A percentile compares a stretch with the other conserved stretches of the same genome.
phyloP scores from a whole-genome alignment of 495 filamentous ascomycete genomes.

The Xylaria longipes region DNA sequence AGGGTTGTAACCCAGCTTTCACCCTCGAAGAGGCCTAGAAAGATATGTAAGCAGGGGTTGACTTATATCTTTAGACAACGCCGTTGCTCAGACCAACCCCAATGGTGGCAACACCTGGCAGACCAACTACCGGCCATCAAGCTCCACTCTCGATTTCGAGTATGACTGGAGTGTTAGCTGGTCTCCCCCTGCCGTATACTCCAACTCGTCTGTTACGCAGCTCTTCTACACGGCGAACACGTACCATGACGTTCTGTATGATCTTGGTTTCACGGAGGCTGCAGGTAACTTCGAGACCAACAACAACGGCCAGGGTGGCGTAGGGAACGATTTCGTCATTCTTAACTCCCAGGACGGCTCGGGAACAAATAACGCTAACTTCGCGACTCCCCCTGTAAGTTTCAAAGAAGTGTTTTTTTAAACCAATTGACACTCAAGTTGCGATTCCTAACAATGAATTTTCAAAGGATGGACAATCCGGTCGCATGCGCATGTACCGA shows the following conservation, averaged over 20 bases:
- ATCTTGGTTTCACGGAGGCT: slow-evolving; percentile 58
- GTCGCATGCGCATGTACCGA: slow-evolving; percentile 60
- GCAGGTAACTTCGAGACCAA: slow-evolving; percentile 63
- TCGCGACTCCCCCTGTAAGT: slow-evolving; percentile 52
- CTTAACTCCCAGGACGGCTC: slow-evolving; percentile 62
- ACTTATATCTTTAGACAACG: slow-evolving; percentile 48
- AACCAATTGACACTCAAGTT: neutral
- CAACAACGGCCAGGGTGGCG: slow-evolving; percentile 55
- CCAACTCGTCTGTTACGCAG: slow-evolving; percentile 55
- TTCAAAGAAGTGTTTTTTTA: neutral
- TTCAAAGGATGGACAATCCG: slow-evolving; percentile 48
- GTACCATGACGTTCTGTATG: slow-evolving; percentile 61
- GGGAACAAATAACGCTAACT: slow-evolving; percentile 58
- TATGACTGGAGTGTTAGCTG: slow-evolving; percentile 47
- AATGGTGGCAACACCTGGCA: slow-evolving; percentile 45
- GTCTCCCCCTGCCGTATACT: slow-evolving; percentile 44
- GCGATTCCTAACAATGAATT: neutral
- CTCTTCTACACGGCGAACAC: slow-evolving; percentile 61
- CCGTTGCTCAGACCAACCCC: slow-evolving; percentile 53
- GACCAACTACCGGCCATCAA: slow-evolving; percentile 49
- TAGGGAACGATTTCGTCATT: slow-evolving; percentile 57
- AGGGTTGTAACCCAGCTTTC: neutral
- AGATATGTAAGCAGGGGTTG: neutral
- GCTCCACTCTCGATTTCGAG: slow-evolving; percentile 45
- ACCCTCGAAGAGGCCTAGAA: neutral